Percentiles rank a stretch among this genome's conserved stretches.
phyloP scores from a whole-genome alignment of 2,329 filamentous ascomycete species.

The Diaporthe ampelina region DNA sequence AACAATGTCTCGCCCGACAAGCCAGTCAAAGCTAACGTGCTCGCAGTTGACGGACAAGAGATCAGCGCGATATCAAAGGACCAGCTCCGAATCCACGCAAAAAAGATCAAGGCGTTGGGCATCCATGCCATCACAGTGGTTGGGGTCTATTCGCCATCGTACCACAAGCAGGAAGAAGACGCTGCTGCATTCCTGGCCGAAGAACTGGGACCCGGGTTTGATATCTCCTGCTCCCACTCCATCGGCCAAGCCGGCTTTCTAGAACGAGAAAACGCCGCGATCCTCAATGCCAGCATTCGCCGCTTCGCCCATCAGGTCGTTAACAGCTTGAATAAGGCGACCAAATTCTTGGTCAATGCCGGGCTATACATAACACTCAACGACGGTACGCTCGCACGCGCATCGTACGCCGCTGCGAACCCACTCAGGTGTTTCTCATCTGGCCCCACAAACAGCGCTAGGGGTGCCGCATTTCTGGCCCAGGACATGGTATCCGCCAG shows the following conservation, averaged over 20 bases:
- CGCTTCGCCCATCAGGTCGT: conserved; percentile 15
- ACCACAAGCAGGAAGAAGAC: conserved; percentile 15
- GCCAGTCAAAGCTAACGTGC: not conserved
- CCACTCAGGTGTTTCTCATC: conserved; percentile 8
- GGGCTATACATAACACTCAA: conserved; percentile 7
- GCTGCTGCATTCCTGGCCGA: not conserved
- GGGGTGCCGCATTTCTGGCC: not conserved
- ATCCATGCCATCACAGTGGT: conserved; percentile 4
- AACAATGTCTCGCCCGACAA: not conserved
- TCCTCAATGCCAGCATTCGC: conserved; percentile 20
- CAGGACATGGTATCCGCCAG: not conserved
- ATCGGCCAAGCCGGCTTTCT: conserved; percentile 18
- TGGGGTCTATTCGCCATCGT: conserved; percentile 7
- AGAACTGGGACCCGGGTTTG: not conserved
- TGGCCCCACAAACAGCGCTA: conserved; percentile 1
- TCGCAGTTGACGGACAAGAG: conserved; percentile 8
- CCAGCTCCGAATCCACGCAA: not conserved
- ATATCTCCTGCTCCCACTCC: conserved; percentile 3
- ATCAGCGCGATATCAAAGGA: not conserved
- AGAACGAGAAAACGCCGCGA: conserved; percentile 17
- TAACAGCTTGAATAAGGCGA: not conserved
- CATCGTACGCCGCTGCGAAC: conserved; percentile 10
- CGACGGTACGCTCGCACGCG: conserved; percentile 17
- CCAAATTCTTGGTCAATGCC: conserved; percentile 5
- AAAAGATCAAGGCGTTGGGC: not conserved